phyloP scores from a whole-genome alignment of 1,139 yeast genomes.

The Candida tunisiensis region DNA sequence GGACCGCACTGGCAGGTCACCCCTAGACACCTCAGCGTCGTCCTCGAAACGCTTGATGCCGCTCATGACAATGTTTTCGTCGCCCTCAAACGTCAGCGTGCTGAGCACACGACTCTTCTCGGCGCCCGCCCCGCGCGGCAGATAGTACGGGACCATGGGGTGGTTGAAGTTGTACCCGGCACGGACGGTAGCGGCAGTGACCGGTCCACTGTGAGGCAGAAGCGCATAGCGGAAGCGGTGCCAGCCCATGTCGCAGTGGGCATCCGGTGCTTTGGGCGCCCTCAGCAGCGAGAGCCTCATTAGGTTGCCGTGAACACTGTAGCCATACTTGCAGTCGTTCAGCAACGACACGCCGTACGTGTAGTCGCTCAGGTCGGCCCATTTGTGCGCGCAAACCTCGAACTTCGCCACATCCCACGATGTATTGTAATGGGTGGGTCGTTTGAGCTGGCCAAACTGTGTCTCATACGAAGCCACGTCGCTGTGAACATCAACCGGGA shows the following conservation, averaged over 20 bases:
- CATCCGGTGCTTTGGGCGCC: constrained; percentile 85
- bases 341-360: constrained; percentile 78
- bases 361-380: constrained; percentile 78
- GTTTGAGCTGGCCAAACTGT: constrained; percentile 75
- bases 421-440: constrained; percentile 92
- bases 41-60: constrained; percentile 82
- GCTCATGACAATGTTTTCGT: constrained; percentile 45
- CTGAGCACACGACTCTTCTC: constrained; percentile 7
- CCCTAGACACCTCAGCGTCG: constrained; percentile 33
- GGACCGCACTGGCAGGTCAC: constrained; percentile 25
- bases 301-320: constrained; percentile 74
- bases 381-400: constrained; percentile 89
- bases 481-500: constrained; percentile 68
- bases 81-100: constrained; percentile 25
- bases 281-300: constrained; percentile 72
- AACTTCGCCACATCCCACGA: constrained; percentile 94
- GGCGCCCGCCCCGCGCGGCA: constrained; percentile 6
- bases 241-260: constrained; percentile 81
- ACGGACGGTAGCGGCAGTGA: constrained; percentile 48
- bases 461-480: constrained; percentile 82
- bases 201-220: constrained; percentile 59
- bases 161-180: constrained; percentile 73
- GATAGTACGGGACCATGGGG: constrained; percentile 19
- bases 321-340: constrained; percentile 83
- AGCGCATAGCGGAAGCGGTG: constrained; percentile 76